Conservation (phyloP, 768 basidiomycete genomes). For the Podaxis rugospora region DNA sequence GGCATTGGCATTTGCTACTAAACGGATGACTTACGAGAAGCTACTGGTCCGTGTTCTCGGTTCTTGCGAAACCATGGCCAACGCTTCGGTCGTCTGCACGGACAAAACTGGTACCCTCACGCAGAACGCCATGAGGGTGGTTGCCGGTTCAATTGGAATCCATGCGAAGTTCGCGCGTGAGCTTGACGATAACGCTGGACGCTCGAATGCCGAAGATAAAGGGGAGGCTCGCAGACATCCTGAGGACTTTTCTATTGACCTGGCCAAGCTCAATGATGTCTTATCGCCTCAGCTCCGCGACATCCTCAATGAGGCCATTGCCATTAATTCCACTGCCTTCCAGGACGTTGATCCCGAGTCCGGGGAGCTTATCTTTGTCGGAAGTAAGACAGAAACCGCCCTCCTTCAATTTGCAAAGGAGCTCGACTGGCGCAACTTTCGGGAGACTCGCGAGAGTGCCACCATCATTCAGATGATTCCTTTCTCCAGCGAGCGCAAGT, state of each 20-base stretch:
- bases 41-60: conserved; percentile 93
- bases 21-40: conserved; percentile 96
- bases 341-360: conserved; percentile 69
- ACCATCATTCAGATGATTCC: conserved; percentile 83
- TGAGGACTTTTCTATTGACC: conserved; percentile 86
- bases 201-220: conserved; percentile 66
- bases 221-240: conserved; percentile 36
- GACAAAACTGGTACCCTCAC: conserved; percentile 98
- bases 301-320: conserved; percentile 81
- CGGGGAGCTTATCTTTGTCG: conserved; percentile 64
- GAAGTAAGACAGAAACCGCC: conserved; percentile 95
- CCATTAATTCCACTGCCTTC: conserved; percentile 93
- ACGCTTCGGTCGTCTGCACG: conserved; percentile 92
- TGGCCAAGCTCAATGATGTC: conserved; percentile 57
- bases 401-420: conserved; percentile 82
- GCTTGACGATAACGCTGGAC: conserved; percentile 64
- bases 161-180: conserved; percentile 89
- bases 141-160: conserved; percentile 92
- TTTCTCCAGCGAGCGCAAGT: conserved; percentile 90
- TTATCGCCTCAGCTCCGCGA: conserved; percentile 56
- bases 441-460: conserved; percentile 54
- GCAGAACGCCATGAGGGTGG: conserved; percentile 92
- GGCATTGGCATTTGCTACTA: conserved; percentile 95
- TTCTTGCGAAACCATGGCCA: conserved; percentile 98
- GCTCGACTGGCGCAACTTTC: conserved; percentile 73